These are phyloP conservation scores for Xylariaceae sp. DNA, from an alignment of 2,329 filamentous ascomycete species.

Conservation along the genomic window DNA sequence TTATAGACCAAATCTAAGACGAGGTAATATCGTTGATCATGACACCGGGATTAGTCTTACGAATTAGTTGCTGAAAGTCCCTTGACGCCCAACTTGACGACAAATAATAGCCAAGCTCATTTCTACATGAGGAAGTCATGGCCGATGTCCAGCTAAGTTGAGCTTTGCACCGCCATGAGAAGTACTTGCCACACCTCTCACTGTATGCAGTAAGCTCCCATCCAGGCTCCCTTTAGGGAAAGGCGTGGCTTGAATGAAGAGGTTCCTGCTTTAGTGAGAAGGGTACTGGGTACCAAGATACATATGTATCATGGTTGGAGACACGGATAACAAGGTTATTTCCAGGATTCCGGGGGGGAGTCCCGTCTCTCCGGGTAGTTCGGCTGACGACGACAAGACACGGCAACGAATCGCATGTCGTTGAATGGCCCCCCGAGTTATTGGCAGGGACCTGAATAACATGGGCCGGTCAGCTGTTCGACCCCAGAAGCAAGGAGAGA, in stretches of 20 bases:
- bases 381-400: slow-evolving; percentile 11
- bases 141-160: slow-evolving; percentile 13
- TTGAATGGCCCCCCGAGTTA: slow-evolving; percentile 10
- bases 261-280: neutral
- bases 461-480: slow-evolving; percentile 7
- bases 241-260: neutral
- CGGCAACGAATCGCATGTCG: slow-evolving; percentile 9
- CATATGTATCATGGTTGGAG: neutral
- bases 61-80: neutral
- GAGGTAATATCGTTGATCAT: slow-evolving; percentile 17
- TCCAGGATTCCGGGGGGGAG: slow-evolving; percentile 3
- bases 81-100: slow-evolving; percentile 1
- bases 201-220: slow-evolving; percentile 1
- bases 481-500: slow-evolving; percentile 14
- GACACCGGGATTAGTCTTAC: neutral
- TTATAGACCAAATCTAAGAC: slow-evolving; percentile 17
- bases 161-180: slow-evolving; percentile 4
- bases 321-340: neutral
- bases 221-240: neutral
- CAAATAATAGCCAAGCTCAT: slow-evolving; percentile 14
- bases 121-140: slow-evolving; percentile 20
- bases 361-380: slow-evolving; percentile 2
- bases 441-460: slow-evolving; percentile 9
- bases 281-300: slow-evolving; percentile 1
- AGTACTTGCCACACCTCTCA: slow-evolving; percentile 11